A percentile compares a stretch with the other conserved stretches of the same genome.
phyloP scores from a whole-genome alignment of 352 stramenopile genomes.

The Phytophthora meadii region DNA sequence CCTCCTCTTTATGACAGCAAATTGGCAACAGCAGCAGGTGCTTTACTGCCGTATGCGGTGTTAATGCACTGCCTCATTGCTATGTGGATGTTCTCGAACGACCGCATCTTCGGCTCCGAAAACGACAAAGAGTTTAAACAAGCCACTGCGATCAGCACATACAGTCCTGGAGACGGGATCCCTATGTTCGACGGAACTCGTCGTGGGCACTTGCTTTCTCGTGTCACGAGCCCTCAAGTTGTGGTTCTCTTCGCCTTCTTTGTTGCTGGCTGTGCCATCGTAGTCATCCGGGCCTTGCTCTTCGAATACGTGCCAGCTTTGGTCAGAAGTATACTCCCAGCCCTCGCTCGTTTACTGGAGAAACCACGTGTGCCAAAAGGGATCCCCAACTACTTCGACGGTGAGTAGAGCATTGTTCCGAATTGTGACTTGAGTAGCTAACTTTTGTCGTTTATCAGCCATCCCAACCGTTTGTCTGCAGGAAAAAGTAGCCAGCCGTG shows the following conservation, averaged over 20 bases:
- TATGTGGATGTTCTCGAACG: slow-evolving; percentile 91
- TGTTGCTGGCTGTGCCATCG: slow-evolving; percentile 49
- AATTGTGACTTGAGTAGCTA: neutral
- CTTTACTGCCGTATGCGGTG: slow-evolving; percentile 76
- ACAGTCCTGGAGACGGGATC: slow-evolving; percentile 56
- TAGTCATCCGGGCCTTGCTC: slow-evolving; percentile 66
- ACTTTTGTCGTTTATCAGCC: slow-evolving; percentile 30
- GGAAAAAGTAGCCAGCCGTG: slow-evolving; percentile 51
- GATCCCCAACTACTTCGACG: slow-evolving; percentile 88
- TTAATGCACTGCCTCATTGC: slow-evolving; percentile 75
- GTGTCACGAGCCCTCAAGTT: slow-evolving; percentile 76
- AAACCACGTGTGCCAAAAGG: slow-evolving; percentile 63
- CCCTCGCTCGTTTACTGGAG: slow-evolving; percentile 60
- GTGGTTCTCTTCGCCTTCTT: slow-evolving; percentile 82
- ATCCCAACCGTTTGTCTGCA: slow-evolving; percentile 68
- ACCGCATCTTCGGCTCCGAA: slow-evolving; percentile 80
- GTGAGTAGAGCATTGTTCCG: slow-evolving; percentile 20
- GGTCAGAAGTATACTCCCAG: slow-evolving; percentile 62
- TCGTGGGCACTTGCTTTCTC: slow-evolving; percentile 58
- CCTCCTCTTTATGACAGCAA: slow-evolving; percentile 79
- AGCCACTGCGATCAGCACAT: slow-evolving; percentile 19
- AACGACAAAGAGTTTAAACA: slow-evolving; percentile 19
- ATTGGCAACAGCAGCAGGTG: slow-evolving; percentile 62
- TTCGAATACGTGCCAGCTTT: slow-evolving; percentile 75
- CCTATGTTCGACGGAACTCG: slow-evolving; percentile 54